Evolutionary conservation across 2,329 filamentous ascomycete species (phyloP).

Genomic region (Fusarium transvaalense): DNA sequence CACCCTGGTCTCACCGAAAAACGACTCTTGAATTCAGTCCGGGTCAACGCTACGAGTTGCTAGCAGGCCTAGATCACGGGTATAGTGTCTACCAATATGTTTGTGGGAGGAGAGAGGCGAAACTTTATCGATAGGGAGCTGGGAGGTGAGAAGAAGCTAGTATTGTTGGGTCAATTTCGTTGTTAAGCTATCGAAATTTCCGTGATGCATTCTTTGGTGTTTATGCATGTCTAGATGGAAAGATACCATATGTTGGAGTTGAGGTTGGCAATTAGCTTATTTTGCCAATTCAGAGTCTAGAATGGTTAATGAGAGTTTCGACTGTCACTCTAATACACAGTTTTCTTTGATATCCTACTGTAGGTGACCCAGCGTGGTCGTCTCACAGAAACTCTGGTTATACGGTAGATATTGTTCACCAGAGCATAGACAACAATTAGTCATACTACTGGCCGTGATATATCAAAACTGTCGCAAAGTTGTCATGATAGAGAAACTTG

Average conservation of each 20-base stretch:
- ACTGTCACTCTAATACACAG: not conserved
- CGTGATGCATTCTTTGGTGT: constrained; percentile 23
- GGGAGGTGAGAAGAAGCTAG: constrained; percentile 2
- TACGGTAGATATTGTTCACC: not conserved
- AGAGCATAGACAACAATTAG: not conserved
- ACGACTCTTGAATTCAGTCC: constrained; percentile 20
- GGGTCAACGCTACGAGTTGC: constrained; percentile 28
- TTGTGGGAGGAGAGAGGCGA: constrained; percentile 17
- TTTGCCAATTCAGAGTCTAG: not conserved
- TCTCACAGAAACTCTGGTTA: not conserved
- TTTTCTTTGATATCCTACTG: constrained; percentile 20
- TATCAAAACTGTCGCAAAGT: not conserved
- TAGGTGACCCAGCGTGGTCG: not conserved
- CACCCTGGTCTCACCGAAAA: constrained; percentile 49
- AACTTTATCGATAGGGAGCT: constrained; percentile 29
- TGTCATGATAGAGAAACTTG: not conserved
- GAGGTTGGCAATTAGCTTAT: not conserved
- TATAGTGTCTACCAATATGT: constrained; percentile 29
- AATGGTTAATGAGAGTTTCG: not conserved
- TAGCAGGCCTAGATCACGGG: constrained; percentile 23
- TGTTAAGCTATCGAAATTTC: constrained; percentile 4
- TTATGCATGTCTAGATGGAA: not conserved
- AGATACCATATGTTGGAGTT: not conserved
- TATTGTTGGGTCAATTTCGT: constrained; percentile 22
- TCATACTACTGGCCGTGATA: not conserved